phyloP scores from a whole-genome alignment of 139 green algal genomes.

The Chlamydomonas eustigma region DNA sequence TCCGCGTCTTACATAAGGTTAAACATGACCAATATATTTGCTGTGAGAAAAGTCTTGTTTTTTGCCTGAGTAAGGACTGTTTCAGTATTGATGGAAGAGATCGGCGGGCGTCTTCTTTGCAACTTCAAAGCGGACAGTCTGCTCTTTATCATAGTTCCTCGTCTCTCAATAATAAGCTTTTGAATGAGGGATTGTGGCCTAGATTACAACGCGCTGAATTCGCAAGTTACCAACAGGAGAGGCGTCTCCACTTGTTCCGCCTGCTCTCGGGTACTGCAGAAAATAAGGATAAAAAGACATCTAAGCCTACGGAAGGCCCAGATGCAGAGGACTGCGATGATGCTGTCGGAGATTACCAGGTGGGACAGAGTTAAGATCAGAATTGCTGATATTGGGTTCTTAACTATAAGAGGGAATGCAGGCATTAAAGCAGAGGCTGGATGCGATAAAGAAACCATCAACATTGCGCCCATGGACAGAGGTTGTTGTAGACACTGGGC shows the following conservation, averaged over 20 bases:
- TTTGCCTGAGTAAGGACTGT: no score
- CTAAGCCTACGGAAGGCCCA: not conserved
- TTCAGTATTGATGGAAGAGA: no score
- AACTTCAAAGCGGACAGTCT: no score
- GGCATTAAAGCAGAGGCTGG: slow-evolving; percentile 5
- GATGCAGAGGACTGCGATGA: slow-evolving; percentile 30
- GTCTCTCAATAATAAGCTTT: no score
- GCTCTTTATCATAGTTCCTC: no score
- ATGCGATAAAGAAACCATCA: slow-evolving; percentile 19
- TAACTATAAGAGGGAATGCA: no score
- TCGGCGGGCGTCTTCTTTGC: no score
- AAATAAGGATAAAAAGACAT: not conserved
- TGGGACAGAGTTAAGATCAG: not conserved
- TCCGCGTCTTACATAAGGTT: no score
- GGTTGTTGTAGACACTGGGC: not conserved
- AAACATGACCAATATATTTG: no score
- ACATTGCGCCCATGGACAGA: slow-evolving; percentile 16
- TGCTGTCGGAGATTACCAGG: slow-evolving; percentile 14
- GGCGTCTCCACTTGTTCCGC: not conserved
- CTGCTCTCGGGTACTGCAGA: not conserved
- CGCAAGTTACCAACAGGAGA: not conserved
- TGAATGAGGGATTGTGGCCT: no score
- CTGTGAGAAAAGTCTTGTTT: no score
- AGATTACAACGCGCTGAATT: no score
- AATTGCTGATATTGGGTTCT: not conserved